Evolutionary conservation across 1,284 basidiomycete species (phyloP).

Genomic region (Mycena citricolor): DNA sequence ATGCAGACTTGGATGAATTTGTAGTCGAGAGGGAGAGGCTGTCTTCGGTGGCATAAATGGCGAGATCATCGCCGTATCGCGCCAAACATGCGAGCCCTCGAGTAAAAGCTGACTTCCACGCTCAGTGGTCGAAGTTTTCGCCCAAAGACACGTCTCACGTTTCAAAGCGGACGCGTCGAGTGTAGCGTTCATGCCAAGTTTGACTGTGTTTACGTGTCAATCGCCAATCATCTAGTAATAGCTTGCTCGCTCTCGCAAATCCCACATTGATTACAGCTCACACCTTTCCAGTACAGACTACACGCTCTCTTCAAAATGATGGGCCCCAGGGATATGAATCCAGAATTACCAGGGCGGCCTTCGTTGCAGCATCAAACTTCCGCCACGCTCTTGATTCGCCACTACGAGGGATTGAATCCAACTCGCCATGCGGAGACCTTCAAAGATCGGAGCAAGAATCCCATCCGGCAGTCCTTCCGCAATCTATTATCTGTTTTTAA

Average conservation of each 20-base stretch:
- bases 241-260: background rate
- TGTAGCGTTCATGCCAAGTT: constrained; percentile 38
- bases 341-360: constrained; percentile 1
- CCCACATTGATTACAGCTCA: background rate
- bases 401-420: constrained; percentile 37
- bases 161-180: constrained; percentile 44
- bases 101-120: constrained; percentile 56
- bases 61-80: constrained; percentile 76
- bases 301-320: constrained; percentile 15
- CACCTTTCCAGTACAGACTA: constrained; percentile 3
- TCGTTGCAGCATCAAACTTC: constrained; percentile 31
- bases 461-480: constrained; percentile 63
- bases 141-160: constrained; percentile 32
- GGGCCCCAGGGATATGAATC: constrained; percentile 19
- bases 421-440: constrained; percentile 18
- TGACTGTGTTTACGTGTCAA: too few species aligned
- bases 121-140: background rate
- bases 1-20: constrained; percentile 77
- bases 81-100: constrained; percentile 72
- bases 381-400: constrained; percentile 42
- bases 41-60: constrained; percentile 61
- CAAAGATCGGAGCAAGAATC: constrained; percentile 32
- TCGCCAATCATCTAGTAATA: constrained; percentile 28
- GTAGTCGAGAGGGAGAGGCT: constrained; percentile 65
- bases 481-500: constrained; percentile 66